Conservation (phyloP, 441 rosid species). For the Aleurites moluccanus region DNA sequence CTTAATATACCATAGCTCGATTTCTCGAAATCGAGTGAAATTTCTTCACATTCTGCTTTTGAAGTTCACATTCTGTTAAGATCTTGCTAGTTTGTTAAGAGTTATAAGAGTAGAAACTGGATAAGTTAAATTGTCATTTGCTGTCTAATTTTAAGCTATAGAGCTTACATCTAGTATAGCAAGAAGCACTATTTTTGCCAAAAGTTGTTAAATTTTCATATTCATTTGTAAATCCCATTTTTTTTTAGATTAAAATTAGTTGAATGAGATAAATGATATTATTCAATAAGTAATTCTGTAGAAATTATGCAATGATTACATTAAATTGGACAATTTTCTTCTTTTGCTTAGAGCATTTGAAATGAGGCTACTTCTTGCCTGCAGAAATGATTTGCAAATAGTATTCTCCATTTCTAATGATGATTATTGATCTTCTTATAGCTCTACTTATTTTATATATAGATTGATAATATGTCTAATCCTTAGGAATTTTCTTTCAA, state of each 20-base stretch:
- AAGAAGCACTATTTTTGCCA: neutral
- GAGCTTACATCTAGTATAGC: neutral
- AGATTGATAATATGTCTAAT: neutral
- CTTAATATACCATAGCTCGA: neutral
- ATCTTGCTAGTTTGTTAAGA: neutral
- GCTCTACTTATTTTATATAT: neutral
- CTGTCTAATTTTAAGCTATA: neutral
- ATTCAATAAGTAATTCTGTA: too few relatives aligned
- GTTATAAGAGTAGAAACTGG: neutral
- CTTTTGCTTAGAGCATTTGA: neutral
- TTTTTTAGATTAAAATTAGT: neutral
- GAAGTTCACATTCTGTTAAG: neutral
- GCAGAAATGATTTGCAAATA: neutral
- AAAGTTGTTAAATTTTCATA: neutral
- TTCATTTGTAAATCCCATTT: neutral
- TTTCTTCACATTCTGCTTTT: neutral
- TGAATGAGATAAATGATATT: neutral
- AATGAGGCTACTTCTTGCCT: neutral
- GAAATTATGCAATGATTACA: neutral
- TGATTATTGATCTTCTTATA: neutral
- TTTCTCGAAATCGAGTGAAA: neutral
- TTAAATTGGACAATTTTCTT: neutral
- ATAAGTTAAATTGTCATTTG: neutral
- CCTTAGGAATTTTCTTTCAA: neutral
- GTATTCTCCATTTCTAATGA: neutral